phyloP scores from a whole-genome alignment of 2,329 filamentous ascomycete species.

The Fusarium sp. region DNA sequence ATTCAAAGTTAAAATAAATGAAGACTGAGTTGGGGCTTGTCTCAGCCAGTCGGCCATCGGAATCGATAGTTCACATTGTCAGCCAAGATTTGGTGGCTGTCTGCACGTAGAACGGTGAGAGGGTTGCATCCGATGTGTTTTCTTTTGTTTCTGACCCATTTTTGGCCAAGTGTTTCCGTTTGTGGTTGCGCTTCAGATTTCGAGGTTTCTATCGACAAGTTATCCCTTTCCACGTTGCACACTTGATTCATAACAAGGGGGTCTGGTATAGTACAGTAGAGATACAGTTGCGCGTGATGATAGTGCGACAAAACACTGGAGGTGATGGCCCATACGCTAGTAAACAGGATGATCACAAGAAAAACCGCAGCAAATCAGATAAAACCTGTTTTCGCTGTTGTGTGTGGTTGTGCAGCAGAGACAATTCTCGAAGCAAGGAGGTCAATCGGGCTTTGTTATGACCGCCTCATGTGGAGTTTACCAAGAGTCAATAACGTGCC shows the following conservation, averaged over 20 bases:
- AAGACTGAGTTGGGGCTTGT: constrained; percentile 34
- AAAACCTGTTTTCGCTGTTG: constrained; percentile 23
- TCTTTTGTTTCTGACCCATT: constrained; percentile 15
- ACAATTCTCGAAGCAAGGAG: constrained; percentile 34
- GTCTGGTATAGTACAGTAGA: too few species aligned
- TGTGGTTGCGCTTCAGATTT: constrained; percentile 21
- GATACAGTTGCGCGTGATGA: not conserved
- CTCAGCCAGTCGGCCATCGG: constrained; percentile 20
- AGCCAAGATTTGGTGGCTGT: constrained; percentile 29
- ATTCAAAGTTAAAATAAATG: constrained; percentile 13
- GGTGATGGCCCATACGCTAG: constrained; percentile 22
- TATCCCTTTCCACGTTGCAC: not conserved
- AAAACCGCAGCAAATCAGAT: constrained; percentile 1
- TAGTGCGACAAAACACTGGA: constrained; percentile 15
- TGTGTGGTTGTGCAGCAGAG: constrained; percentile 22
- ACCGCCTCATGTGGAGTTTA: constrained; percentile 5
- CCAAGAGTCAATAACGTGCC: constrained; percentile 10
- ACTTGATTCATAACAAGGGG: too few species aligned
- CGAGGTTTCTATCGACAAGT: constrained; percentile 3
- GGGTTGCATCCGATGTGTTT: constrained; percentile 36
- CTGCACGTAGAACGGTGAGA: constrained; percentile 33
- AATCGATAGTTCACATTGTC: constrained; percentile 20
- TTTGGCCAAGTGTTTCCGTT: constrained; percentile 14
- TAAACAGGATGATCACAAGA: not conserved
- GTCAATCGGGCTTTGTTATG: not conserved